Percentiles rank a stretch among this genome's conserved stretches.
phyloP scores from a whole-genome alignment of 2,329 filamentous ascomycete genomes.

The Rhynchosporium graminicola region DNA sequence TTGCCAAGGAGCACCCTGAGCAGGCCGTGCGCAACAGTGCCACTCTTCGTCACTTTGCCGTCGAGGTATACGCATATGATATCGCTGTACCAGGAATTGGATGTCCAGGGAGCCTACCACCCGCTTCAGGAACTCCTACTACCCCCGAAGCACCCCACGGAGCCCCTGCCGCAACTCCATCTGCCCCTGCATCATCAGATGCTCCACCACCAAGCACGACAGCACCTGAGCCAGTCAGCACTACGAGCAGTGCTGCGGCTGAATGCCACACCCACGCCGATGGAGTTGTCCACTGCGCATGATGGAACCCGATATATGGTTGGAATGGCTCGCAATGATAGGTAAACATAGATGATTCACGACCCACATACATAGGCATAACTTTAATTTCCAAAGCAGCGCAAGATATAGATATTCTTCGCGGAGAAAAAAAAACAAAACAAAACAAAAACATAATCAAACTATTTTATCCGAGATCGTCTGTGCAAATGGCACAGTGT shows the following conservation, averaged over 20 bases:
- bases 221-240: slow-evolving; percentile 21
- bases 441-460: neutral
- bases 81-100: slow-evolving; percentile 63
- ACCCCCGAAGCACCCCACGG: neutral
- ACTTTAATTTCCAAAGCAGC: neutral
- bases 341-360: neutral
- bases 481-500: slow-evolving; percentile 18
- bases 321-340: neutral
- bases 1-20: slow-evolving; percentile 16
- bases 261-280: slow-evolving; percentile 47
- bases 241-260: slow-evolving; percentile 26
- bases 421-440: neutral
- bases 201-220: slow-evolving; percentile 18
- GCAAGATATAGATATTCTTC: neutral
- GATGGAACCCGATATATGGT: neutral
- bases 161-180: neutral
- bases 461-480: slow-evolving; percentile 23
- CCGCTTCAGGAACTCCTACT: slow-evolving; percentile 5
- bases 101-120: slow-evolving; percentile 51
- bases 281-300: slow-evolving; percentile 45
- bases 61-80: slow-evolving; percentile 67
- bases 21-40: slow-evolving; percentile 57
- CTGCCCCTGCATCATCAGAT: slow-evolving; percentile 18
- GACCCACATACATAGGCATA: slow-evolving; percentile 3
- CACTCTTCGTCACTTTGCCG: slow-evolving; percentile 67